Conservation (phyloP, 2,329 filamentous ascomycete species). For the Sporothrix brasiliensis region DNA sequence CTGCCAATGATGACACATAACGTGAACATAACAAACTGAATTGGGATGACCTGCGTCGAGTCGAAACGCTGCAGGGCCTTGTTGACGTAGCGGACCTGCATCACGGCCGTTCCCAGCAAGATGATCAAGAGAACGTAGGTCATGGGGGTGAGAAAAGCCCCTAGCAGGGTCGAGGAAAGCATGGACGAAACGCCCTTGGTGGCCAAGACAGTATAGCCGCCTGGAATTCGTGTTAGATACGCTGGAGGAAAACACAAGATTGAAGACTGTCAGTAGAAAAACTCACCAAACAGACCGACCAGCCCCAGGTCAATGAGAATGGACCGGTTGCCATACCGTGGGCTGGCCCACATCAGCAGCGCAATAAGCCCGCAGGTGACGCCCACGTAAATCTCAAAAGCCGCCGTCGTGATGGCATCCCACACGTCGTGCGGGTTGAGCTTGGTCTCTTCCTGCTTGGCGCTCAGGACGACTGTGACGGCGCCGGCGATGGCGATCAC, state of each 20-base stretch:
- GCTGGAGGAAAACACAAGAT: background rate
- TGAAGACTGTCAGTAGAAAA: background rate
- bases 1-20: constrained; percentile 93
- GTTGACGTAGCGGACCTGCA: constrained; percentile 98
- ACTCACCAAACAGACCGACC: constrained; percentile 86
- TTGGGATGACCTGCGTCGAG: constrained; percentile 96
- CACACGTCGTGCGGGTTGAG: constrained; percentile 88
- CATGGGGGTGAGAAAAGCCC: constrained; percentile 86
- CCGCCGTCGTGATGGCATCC: constrained; percentile 81
- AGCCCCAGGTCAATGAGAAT: constrained; percentile 92
- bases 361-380: constrained; percentile 75
- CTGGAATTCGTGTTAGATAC: constrained; percentile 47
- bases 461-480: constrained; percentile 89
- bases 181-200: constrained; percentile 97
- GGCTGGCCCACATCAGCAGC: constrained; percentile 78
- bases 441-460: constrained; percentile 85
- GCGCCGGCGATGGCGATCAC: constrained; percentile 83
- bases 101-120: constrained; percentile 79
- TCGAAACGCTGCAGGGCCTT: constrained; percentile 85
- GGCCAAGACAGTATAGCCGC: constrained; percentile 92
- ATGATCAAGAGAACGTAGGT: constrained; percentile 84
- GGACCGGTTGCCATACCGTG: constrained; percentile 78
- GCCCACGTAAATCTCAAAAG: constrained; percentile 87
- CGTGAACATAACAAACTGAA: constrained; percentile 96
- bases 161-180: constrained; percentile 85